Base-by-base conservation (phyloP, 1,284 basidiomycete genomes). In the Pascua sp. region DNA sequence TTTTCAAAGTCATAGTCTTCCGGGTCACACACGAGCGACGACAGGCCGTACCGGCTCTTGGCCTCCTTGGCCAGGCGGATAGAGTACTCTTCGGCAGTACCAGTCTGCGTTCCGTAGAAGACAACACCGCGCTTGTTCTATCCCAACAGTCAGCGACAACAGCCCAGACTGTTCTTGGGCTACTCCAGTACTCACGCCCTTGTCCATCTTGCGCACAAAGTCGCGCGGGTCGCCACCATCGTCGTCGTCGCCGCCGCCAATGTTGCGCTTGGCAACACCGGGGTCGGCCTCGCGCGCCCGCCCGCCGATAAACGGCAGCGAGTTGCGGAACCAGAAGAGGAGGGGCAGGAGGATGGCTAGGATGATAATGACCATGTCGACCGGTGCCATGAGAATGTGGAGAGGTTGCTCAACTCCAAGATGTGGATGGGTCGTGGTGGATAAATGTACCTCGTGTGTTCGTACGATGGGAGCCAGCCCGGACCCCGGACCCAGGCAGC, bases 1-100 rank as follows among this genome's bases (percentile, higher is more conserved):
- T 90, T 94, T 71, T 93, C 90, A 72, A 97, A 97, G 72, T 98
- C 95, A 77, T 97, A 97, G 77, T 97, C 93, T 75, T 97, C 93
- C 5, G 91, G 91, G 73, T 96, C 93, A 71, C 90, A 93, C 10
- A 97, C 93, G 57, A 96, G 85, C 11, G 91, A 94, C 10, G 90
- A 88, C 12, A 96, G 82, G 48, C 93, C 93, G 67, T 90, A 97
- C 74, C 93, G 91, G 56, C 89, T 84, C 79, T 97, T 97, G 48
- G 90, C 91, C 74, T 97, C 91, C 78, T 93, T 94, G 17, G 91
- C 91, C 10, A 94, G 82, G 76, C 91, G 88, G 68, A 94, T 91
- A 47, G 91, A 89, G 70, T 94, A 96, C 75, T 97, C 93, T 76
- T 96, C 93, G 1, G 93, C 93, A 11, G 93, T 97, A 63, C 93